Evolutionary conservation across 768 basidiomycete genomes (phyloP).

Genomic region (Cystobasidiopsis lactophilus): DNA sequence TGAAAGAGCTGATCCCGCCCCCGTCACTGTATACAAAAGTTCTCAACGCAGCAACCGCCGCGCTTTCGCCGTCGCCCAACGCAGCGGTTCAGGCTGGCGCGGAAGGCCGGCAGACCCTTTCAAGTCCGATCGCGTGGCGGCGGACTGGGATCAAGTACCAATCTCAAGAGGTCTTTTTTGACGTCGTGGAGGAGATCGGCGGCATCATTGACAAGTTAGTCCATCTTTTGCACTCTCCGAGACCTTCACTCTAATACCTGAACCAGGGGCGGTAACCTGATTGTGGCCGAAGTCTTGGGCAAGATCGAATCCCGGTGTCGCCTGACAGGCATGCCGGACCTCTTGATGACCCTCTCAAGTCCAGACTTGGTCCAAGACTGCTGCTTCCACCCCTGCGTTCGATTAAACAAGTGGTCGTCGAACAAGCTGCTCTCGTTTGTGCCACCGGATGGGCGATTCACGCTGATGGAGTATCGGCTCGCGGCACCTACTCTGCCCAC

Average conservation of each 20-base stretch:
- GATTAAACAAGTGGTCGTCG: conserved; percentile 56
- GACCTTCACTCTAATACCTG: background rate
- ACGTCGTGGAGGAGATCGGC: conserved; percentile 58
- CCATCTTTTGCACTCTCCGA: conserved; percentile 17
- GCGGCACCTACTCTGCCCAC: conserved; percentile 27
- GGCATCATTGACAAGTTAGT: conserved; percentile 56
- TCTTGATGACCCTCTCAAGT: conserved; percentile 53
- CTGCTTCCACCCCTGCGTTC: conserved; percentile 78
- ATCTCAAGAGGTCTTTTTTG: conserved; percentile 82
- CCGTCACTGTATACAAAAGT: conserved; percentile 63
- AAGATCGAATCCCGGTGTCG: conserved; percentile 53
- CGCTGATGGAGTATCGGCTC: conserved; percentile 61
- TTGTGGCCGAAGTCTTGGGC: conserved; percentile 49
- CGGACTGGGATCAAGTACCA: conserved; percentile 59
- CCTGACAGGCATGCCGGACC: conserved; percentile 81
- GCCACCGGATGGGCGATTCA: conserved; percentile 77
- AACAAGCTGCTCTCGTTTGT: conserved; percentile 67
- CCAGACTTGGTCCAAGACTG: conserved; percentile 50
- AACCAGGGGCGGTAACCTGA: conserved; percentile 46
- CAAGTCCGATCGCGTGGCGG: conserved; percentile 84
- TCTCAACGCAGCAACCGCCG: conserved; percentile 34
- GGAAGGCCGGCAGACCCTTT: conserved; percentile 29
- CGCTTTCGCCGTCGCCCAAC: conserved; percentile 13
- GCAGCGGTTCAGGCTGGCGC: background rate
- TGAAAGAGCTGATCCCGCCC: conserved; percentile 81